Conservation (phyloP, 2,329 filamentous ascomycete species). For the Knoxdaviesia capensis region DNA sequence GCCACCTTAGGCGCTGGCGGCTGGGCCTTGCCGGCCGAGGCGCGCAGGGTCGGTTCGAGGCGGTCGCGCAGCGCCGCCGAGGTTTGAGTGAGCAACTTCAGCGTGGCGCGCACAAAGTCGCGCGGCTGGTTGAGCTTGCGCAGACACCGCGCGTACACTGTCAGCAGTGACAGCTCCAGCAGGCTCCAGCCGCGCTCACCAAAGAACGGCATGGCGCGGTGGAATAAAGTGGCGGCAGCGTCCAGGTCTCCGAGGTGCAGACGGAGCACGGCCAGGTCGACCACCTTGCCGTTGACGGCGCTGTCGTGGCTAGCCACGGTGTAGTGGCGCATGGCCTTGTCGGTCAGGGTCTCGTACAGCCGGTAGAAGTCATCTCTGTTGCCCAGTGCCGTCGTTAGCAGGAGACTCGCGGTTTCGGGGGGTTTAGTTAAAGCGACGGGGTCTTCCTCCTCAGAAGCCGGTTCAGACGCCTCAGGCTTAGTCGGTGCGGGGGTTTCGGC, state of each 20-base stretch:
- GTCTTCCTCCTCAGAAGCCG: not conserved
- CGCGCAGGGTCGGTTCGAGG: slow-evolving; percentile 15
- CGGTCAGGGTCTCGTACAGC: slow-evolving; percentile 59
- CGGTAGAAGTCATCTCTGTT: slow-evolving; percentile 43
- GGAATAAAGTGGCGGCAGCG: slow-evolving; percentile 58
- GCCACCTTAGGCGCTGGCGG: not conserved
- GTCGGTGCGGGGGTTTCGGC: slow-evolving; percentile 6
- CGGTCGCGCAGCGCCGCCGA: slow-evolving; percentile 32
- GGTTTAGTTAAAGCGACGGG: not conserved
- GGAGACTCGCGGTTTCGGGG: slow-evolving; percentile 5
- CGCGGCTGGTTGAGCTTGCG: slow-evolving; percentile 55
- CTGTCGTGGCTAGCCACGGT: slow-evolving; percentile 59
- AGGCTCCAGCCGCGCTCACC: slow-evolving; percentile 58
- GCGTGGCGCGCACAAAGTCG: slow-evolving; percentile 56
- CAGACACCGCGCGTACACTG: slow-evolving; percentile 70
- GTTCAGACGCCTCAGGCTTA: not conserved
- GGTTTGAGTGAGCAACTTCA: slow-evolving; percentile 54
- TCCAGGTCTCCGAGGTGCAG: slow-evolving; percentile 55
- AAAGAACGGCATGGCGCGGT: slow-evolving; percentile 60
- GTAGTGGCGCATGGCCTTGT: slow-evolving; percentile 67
- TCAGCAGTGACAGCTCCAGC: slow-evolving; percentile 64
- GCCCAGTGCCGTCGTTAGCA: slow-evolving; percentile 39
- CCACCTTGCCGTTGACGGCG: slow-evolving; percentile 56
- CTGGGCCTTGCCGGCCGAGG: slow-evolving; percentile 4
- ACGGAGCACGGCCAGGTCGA: slow-evolving; percentile 72